Base-by-base conservation (phyloP, 768 basidiomycete genomes). In the Panaeolus papilionaceus region DNA sequence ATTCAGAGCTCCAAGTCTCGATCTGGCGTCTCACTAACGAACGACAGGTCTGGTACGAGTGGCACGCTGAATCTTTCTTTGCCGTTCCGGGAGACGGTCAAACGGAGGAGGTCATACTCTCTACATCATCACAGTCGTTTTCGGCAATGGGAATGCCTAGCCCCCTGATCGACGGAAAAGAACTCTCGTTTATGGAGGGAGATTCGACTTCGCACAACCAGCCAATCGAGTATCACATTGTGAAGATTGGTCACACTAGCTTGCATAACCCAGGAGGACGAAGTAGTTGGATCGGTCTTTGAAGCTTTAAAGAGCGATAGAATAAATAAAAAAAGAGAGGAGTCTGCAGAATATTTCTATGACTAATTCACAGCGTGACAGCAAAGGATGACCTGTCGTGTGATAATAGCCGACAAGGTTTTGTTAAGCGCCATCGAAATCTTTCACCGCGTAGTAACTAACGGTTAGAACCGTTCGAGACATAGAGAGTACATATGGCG, bases 41-140 rank as follows among this genome's bases (percentile, higher is more conserved):
- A 66, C 88, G 89, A 18, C 91, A 92, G 71, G 93, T 99, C 14
- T 99, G 98, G 98, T 99, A 99, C 79, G 98, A 99, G 79, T 99
- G 98, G 98, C 91, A 92, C 74, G 96, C 95, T 0, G 96, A 98
- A 74, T 91, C 95, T 18, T 99, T 94, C 81, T 82, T 99, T 64
- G 88, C 92, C 4, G 82, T 91, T 18, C 82, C 86, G 39, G 77
- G 77, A 45, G 73, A 51, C 74, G 72, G 26, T 45, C 54, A 58
- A 16, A n/a, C 33, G 14, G 54, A 58, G 14, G 54, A 58, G 14
- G 54, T 58, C 6, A 23, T 54, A 12, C 28, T 54, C 28, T 38
- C 58, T 20, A 18, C 63, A 23, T 65, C 78, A 42, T 66, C 72
- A 18, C 67, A 73, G 12, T 69, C 47, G 66, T 74, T 68, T 63